Conservation (phyloP, 2,329 filamentous ascomycete genomes). For the Lachnellula cervina region DNA sequence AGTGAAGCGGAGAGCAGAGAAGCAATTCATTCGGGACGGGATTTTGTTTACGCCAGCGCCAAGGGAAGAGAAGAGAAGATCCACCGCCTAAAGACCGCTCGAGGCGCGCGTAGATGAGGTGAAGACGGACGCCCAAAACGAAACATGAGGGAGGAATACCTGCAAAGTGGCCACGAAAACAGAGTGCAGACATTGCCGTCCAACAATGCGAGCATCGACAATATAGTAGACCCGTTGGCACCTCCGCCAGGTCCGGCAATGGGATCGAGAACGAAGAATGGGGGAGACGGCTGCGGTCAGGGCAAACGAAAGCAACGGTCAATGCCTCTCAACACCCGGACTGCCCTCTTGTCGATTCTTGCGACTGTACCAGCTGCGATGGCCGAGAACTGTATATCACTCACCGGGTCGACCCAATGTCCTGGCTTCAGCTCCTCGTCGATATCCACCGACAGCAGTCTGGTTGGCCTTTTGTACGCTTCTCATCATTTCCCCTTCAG, state of each 20-base stretch:
- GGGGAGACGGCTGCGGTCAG: slow-evolving; percentile 1
- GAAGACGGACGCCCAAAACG: slow-evolving; percentile 11
- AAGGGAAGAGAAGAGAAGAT: slow-evolving; percentile 11
- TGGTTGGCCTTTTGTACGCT: slow-evolving; percentile 62
- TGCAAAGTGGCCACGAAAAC: slow-evolving; percentile 11
- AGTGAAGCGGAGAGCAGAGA: no score
- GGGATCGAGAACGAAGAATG: slow-evolving; percentile 1
- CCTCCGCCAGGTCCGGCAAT: slow-evolving; percentile 7
- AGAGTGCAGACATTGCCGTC: slow-evolving; percentile 10
- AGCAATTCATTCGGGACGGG: neutral
- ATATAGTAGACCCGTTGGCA: slow-evolving; percentile 8
- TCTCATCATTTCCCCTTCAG: slow-evolving; percentile 8
- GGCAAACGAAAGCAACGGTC: slow-evolving; percentile 21
- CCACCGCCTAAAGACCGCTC: slow-evolving; percentile 8
- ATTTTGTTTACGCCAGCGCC: slow-evolving; percentile 10
- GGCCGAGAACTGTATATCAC: slow-evolving; percentile 52
- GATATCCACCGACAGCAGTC: slow-evolving; percentile 56
- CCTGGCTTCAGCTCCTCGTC: slow-evolving; percentile 68
- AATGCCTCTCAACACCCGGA: slow-evolving; percentile 19
- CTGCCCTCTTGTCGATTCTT: slow-evolving; percentile 27
- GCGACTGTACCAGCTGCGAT: slow-evolving; percentile 26
- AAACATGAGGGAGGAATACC: slow-evolving; percentile 26
- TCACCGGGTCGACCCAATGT: slow-evolving; percentile 65
- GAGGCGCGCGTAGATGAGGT: slow-evolving; percentile 21
- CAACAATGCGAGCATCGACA: slow-evolving; percentile 14